phyloP scores from a whole-genome alignment of 768 basidiomycete genomes.

The Obba rivulosa region DNA sequence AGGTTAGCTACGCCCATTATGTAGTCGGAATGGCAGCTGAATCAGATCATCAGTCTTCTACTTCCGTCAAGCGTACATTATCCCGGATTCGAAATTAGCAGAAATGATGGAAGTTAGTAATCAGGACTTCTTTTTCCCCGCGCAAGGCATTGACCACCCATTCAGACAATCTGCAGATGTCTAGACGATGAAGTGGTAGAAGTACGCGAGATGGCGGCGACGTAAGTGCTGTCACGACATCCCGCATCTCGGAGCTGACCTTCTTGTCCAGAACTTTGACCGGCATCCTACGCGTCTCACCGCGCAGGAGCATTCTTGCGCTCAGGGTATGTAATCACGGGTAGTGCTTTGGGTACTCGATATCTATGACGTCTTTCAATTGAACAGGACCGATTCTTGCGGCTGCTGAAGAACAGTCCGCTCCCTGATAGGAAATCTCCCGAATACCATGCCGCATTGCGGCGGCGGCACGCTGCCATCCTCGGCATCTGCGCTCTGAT shows the following conservation, averaged over 20 bases:
- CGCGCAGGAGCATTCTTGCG: conserved; percentile 68
- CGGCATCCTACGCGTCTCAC: conserved; percentile 77
- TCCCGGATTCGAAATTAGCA: conserved; percentile 68
- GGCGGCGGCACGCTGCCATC: conserved; percentile 85
- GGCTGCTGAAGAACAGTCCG: conserved; percentile 61
- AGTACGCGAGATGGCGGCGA: conserved; percentile 85
- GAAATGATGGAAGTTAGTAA: conserved; percentile 70
- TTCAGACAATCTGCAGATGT: conserved; percentile 71
- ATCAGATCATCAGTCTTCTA: conserved; percentile 73
- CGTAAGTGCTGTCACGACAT: conserved; percentile 41
- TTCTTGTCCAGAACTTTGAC: conserved; percentile 57
- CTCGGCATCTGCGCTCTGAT: conserved; percentile 92
- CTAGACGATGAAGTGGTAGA: conserved; percentile 85
- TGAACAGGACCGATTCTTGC: conserved; percentile 68
- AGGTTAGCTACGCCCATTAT: conserved; percentile 31
- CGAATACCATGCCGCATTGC: conserved; percentile 63
- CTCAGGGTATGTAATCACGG: conserved; percentile 47
- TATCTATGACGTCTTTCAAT: conserved; percentile 11
- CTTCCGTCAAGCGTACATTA: conserved; percentile 82
- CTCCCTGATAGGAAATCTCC: conserved; percentile 63
- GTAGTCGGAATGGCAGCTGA: background rate
- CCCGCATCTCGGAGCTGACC: background rate
- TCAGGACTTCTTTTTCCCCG: no score
- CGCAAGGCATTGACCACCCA: background rate
- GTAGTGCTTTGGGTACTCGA: no score